These are phyloP conservation scores for Ilex paraguariensis DNA, from an alignment of 305 asterid genomes.

Conservation along the genomic window DNA sequence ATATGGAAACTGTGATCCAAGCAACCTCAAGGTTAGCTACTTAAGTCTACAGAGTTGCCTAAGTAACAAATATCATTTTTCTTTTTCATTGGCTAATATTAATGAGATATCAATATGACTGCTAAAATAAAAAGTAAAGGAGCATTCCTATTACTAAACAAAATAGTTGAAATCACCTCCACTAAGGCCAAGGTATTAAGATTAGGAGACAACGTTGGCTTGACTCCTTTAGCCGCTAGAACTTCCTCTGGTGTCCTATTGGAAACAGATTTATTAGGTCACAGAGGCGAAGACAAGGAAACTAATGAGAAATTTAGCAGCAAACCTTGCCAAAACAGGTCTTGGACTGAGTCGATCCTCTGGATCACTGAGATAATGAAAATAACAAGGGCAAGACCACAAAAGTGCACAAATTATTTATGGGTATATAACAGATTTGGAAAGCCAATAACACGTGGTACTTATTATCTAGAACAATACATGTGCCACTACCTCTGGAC, in stretches of 20 bases:
- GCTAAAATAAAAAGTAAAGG: conserved; percentile 3
- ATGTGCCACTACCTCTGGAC: conserved; percentile 68
- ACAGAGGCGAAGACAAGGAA: conserved; percentile 6
- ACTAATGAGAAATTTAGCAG: background rate
- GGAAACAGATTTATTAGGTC: conserved; percentile 13
- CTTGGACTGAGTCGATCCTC: conserved; percentile 92
- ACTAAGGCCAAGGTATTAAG: conserved; percentile 88
- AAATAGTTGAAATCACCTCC: conserved; percentile 54
- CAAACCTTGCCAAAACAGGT: conserved; percentile 89
- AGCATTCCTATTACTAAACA: background rate
- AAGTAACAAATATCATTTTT: no score
- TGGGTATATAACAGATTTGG: no score
- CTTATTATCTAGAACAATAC: conserved; percentile 1
- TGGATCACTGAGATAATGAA: conserved; percentile 61
- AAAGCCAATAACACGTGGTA: conserved; percentile 5
- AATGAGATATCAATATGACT: no score
- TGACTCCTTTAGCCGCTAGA: conserved; percentile 95
- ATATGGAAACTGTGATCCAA: no score
- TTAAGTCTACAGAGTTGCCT: no score
- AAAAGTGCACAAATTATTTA: conserved; percentile 3
- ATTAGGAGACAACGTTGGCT: conserved; percentile 96
- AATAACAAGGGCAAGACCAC: conserved; percentile 7
- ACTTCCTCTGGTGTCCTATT: conserved; percentile 96
- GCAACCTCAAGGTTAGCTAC: no score
- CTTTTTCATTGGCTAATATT: no score